phyloP scores from a whole-genome alignment of 257 asterid species.

The Cruciata laevipes region DNA sequence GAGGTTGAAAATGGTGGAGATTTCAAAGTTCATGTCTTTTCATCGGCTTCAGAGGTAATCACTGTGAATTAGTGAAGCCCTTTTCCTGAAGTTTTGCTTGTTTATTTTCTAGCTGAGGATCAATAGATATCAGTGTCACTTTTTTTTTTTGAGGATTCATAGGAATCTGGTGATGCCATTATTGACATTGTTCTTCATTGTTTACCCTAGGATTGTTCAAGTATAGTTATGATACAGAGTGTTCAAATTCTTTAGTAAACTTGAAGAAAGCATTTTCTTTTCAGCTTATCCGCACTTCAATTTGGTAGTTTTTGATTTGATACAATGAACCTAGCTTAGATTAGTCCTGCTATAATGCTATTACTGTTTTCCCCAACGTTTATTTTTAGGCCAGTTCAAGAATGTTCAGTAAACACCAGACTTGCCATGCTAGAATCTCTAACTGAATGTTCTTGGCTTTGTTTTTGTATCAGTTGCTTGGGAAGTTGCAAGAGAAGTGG shows the following conservation, averaged over 20 bases:
- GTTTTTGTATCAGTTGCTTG: constrained; percentile 44
- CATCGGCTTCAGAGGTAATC: constrained; percentile 62
- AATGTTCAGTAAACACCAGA: too few species aligned
- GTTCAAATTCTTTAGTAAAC: not conserved
- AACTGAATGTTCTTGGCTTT: not conserved
- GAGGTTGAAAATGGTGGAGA: constrained; percentile 38
- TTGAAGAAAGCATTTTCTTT: not conserved
- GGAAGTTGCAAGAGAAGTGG: constrained; percentile 68
- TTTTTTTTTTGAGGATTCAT: not conserved
- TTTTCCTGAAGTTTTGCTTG: not conserved
- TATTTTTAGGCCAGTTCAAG: too few species aligned
- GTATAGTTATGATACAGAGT: too few species aligned
- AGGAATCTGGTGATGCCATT: not conserved
- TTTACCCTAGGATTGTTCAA: not conserved
- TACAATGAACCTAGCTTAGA: too few species aligned
- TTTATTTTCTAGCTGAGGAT: not conserved
- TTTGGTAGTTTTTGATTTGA: not conserved
- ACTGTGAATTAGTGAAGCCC: not conserved
- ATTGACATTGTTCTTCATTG: not conserved
- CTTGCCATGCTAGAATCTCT: not conserved
- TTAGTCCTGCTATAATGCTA: too few species aligned
- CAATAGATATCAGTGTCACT: not conserved
- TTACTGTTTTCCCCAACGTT: too few species aligned
- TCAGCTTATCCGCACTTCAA: not conserved
- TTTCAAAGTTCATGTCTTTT: constrained; percentile 51